These are phyloP conservation scores for Agrocybe pediades DNA, from an alignment of 768 basidiomycete species.

Conservation along the genomic window DNA sequence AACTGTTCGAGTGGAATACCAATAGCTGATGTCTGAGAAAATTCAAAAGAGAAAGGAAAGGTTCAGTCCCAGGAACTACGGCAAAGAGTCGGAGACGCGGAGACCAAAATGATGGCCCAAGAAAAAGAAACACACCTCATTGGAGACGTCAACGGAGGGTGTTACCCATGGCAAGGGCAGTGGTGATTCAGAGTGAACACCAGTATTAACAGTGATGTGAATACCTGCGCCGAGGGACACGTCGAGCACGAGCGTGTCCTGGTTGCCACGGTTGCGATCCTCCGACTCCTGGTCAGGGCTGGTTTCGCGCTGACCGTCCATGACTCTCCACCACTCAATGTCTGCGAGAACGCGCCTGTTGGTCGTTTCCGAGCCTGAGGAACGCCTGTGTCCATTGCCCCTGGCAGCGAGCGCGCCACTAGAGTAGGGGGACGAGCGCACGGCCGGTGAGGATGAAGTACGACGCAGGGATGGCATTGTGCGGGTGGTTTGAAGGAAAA, in stretches of 20 bases:
- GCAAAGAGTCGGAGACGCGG: conserved; percentile 11
- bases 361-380: conserved; percentile 66
- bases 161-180: conserved; percentile 33
- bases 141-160: conserved; percentile 24
- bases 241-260: conserved; percentile 27
- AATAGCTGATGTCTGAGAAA: conserved; percentile 25
- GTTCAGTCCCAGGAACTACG: conserved; percentile 18
- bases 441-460: conserved; percentile 67
- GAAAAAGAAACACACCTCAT: conserved; percentile 37
- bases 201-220: conserved; percentile 36
- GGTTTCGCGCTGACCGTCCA: conserved; percentile 64
- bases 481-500: conserved; percentile 20
- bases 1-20: conserved; percentile 45
- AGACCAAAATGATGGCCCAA: conserved; percentile 3
- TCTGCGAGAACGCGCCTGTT: conserved; percentile 77
- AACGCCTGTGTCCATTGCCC: conserved; percentile 56
- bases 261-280: conserved; percentile 41
- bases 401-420: conserved; percentile 33
- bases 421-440: conserved; percentile 71
- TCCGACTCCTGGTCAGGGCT: conserved; percentile 45
- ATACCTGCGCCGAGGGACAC: conserved; percentile 26
- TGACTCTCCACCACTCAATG: conserved; percentile 87
- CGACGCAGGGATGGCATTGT: conserved; percentile 80
- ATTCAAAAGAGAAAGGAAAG: conserved; percentile 12
- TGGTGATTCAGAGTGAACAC: conserved; percentile 39